Evolutionary conservation across 2,329 filamentous ascomycete species (phyloP), one percentile per base, ranked within the genome.

Genomic region (Dothistroma pini): DNA sequence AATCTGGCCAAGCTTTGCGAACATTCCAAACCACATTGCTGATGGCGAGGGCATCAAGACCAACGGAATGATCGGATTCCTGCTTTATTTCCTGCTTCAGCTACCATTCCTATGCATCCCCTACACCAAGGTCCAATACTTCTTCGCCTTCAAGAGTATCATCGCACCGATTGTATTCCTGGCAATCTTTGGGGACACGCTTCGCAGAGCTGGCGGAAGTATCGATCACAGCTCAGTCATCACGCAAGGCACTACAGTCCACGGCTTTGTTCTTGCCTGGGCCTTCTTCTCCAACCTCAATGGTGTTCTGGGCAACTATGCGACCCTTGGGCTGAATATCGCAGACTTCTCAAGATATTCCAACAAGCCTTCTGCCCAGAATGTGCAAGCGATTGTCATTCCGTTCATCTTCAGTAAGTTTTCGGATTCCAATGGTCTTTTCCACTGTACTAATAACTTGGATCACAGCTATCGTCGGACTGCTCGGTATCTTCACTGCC

Each of bases 1-100:
- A 0, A 84, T 84, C 63, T 86, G 83, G 81, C 84, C 84, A 0
- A 81, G 79, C 16, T 86, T 84, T 64, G 71, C 75, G 0, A 76
- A 75, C 0, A 76, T 86, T 12, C 75, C 77, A 0, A 86, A 87
- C 65, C 72, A 75, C 21, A 78, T 87, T 19, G 77, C 82, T 0
- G 74, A 71, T 1, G 72, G 67, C 12, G 76, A 81, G 50, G 84
- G 84, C 14, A 85, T 85, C 44, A 80, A 79, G 2, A 84, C 80
- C 1, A 76, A 81, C 57, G 81, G 81, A 5, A 80, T 87, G 80
- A 70, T 83, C 49, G 78, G 76, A 32, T 84, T 84, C 68, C 79
- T 86, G 59, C 68, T 86, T 16, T 84, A 83, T 66, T 84, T 81
- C 79, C 67, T 81, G 0, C 64, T 83, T 0, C 82, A 84, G 67